Evolutionary conservation across 352 stramenopile species (phyloP), one percentile per base, ranked within the genome.

Genomic region (Phytophthora macrochlamydospora): DNA sequence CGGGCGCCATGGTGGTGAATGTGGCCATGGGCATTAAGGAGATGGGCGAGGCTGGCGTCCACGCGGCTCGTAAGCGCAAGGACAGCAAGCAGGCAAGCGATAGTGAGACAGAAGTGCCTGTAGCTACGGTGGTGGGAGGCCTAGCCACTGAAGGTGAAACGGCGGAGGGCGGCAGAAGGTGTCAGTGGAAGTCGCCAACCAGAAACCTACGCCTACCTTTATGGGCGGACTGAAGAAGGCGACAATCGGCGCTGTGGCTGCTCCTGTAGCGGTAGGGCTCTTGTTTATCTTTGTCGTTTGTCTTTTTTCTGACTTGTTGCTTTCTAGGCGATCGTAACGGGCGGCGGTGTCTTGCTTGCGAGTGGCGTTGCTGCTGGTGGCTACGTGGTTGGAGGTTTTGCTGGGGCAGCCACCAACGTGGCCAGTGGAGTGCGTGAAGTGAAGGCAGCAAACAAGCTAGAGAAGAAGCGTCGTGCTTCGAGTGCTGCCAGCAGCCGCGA

Each of bases 201-300:
- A 93, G 30, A 92, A 93, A 55, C 88, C 85, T 4, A 69, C 73
- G 2, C 83, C 88, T 44, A 94, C 76, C 0, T 96, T 96, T 55
- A 90, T 94, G 79, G 79, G 85, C 43, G 88, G 88, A 18, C 58
- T 96, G 48, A 96, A 93, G 74, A 94, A 94, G 69, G 88, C 88
- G 2, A 96, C 88, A 0, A 79, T 96, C 51, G 87, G 88, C 24
- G 88, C 88, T 33, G 81, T 96, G 12, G 78, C 86, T 8, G 88
- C 88, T 42, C 88, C 88, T 7, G 78, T 96, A 40, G 88, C 88
- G 68, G 88, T 95, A 78, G 46, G 43, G 18, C 18, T 24, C 18
- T 24, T 24, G 75, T 75, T 64, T 35, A 9, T 14, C 8, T 6
- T 31, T 56, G 29, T 55, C 32, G 54, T 4, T 56, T 3, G 31